A percentile compares a stretch with the other conserved stretches of the same genome.
phyloP scores from a whole-genome alignment of 2,329 filamentous ascomycete species.

The Fonsecaea nubica region DNA sequence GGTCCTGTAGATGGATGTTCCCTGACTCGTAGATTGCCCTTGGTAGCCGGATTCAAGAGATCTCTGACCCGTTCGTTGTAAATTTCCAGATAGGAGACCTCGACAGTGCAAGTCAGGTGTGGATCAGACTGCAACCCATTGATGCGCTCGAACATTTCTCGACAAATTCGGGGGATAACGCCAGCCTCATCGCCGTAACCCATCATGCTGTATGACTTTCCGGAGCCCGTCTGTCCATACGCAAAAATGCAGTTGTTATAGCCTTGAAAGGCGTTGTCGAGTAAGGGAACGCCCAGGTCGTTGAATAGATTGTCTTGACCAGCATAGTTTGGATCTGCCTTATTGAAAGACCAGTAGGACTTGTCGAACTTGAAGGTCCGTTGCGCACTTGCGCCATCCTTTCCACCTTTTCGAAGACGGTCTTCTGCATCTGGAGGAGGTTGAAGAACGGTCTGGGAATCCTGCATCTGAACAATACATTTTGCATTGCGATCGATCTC shows the following conservation, averaged over 20 bases:
- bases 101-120: conserved; percentile 85
- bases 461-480: conserved; percentile 98
- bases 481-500: conserved; percentile 89
- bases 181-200: conserved; percentile 95
- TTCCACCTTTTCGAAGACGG: conserved; percentile 56
- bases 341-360: conserved; percentile 98
- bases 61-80: conserved; percentile 98
- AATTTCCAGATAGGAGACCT: conserved; percentile 98
- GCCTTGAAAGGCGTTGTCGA: conserved; percentile 97
- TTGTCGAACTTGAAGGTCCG: conserved; percentile 96
- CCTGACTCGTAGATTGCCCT: conserved; percentile 94
- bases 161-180: conserved; percentile 95
- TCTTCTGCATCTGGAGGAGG: conserved; percentile 69
- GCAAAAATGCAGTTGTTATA: conserved; percentile 99
- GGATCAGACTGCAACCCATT: conserved; percentile 72
- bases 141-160: conserved; percentile 96
- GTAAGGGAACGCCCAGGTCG: conserved; percentile 84
- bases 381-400: conserved; percentile 62
- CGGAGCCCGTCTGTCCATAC: conserved; percentile 96
- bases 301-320: conserved; percentile 87
- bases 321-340: conserved; percentile 79
- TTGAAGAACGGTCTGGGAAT: conserved; percentile 82
- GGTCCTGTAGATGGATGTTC: conserved; percentile 97
- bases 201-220: conserved; percentile 99
- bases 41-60: conserved; percentile 90